Evolutionary conservation across 1,139 yeast species (phyloP).

Genomic region (Nadsonia starkeyi-henricii): DNA sequence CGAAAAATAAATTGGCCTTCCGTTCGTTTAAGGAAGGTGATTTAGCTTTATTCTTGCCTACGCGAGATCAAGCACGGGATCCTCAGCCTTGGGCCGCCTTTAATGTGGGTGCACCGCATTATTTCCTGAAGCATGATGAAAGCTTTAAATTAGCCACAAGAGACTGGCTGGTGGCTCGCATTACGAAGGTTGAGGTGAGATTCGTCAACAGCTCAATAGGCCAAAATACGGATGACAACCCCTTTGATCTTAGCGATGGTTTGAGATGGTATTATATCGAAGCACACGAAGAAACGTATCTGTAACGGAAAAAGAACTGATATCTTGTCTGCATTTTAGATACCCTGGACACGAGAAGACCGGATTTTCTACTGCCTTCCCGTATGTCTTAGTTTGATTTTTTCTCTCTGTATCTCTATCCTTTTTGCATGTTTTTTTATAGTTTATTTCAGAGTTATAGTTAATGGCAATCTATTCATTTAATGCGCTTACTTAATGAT

Average conservation of each 20-base stretch:
- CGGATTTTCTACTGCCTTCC: too few species aligned
- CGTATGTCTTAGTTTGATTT: too few species aligned
- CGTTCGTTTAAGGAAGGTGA: constrained; percentile 52
- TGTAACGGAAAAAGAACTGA: too few species aligned
- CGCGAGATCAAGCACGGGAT: constrained; percentile 34
- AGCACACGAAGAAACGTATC: constrained; percentile 16
- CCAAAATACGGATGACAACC: constrained; percentile 24
- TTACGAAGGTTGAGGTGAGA: constrained; percentile 35
- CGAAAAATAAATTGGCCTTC: constrained; percentile 45
- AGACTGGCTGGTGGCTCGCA: constrained; percentile 66
- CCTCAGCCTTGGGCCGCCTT: constrained; percentile 77
- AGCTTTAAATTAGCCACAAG: constrained; percentile 25
- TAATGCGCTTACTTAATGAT: too few species aligned
- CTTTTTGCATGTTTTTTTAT: too few species aligned
- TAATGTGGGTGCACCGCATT: constrained; percentile 70
- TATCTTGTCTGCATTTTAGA: too few species aligned
- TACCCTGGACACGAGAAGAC: too few species aligned
- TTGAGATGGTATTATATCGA: constrained; percentile 25
- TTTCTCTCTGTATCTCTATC: too few species aligned
- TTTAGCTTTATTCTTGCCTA: constrained; percentile 70
- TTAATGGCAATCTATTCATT: too few species aligned
- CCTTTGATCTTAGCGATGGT: constrained; percentile 37
- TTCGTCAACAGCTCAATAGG: constrained; percentile 17
- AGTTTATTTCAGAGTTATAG: too few species aligned
- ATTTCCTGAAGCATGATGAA: constrained; percentile 36